Conservation (phyloP, 2,329 filamentous ascomycete genomes). For the Ophiostoma himal-ulmi region DNA sequence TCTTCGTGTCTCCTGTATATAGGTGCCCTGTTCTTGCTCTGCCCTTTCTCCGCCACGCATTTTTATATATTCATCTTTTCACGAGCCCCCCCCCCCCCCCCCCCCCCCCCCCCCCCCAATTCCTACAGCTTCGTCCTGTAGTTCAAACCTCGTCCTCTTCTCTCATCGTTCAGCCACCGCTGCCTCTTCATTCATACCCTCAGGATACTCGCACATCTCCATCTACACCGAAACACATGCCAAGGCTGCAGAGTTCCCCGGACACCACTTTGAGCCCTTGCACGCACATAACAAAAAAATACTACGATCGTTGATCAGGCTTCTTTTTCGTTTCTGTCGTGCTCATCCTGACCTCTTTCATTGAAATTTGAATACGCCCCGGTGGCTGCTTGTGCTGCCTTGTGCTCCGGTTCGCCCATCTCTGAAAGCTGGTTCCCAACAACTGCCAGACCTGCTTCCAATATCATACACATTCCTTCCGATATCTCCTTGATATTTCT, state of each 20-base stretch:
- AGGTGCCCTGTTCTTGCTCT: neutral
- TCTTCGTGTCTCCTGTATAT: neutral
- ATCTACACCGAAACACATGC: neutral
- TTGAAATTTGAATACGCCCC: constrained; percentile 14
- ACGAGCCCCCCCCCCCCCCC: too few species aligned
- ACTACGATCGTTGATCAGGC: neutral
- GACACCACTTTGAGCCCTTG: neutral
- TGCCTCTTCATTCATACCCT: neutral
- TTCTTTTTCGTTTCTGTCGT: neutral
- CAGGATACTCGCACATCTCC: neutral
- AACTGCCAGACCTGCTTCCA: neutral
- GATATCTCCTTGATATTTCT: neutral
- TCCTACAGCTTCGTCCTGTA: neutral
- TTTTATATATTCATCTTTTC: neutral
- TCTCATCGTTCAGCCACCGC: neutral
- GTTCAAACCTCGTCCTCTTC: neutral
- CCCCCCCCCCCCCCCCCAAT: too few species aligned
- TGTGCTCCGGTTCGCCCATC: neutral
- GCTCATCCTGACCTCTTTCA: neutral
- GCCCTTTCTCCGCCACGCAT: neutral
- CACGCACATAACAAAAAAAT: neutral
- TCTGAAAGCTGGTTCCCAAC: neutral
- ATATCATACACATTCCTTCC: neutral
- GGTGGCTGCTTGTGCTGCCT: constrained; percentile 18
- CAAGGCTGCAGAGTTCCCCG: neutral